These are phyloP conservation scores for Zygoascus bituminiphila DNA, from an alignment of 805 yeast genomes.

Conservation along the genomic window DNA sequence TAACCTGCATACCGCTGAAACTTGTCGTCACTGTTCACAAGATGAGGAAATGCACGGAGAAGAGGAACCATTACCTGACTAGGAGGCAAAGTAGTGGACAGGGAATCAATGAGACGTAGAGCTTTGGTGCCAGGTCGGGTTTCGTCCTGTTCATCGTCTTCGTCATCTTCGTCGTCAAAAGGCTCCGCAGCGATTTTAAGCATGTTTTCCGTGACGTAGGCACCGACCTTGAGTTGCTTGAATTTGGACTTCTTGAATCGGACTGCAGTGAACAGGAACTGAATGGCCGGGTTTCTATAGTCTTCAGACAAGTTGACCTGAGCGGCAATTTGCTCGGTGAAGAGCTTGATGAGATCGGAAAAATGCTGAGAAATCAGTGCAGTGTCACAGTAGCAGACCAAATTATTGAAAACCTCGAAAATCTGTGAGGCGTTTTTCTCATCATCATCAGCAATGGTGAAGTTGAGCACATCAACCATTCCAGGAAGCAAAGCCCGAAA, in stretches of 20 bases:
- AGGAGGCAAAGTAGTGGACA: conserved; percentile 83
- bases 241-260: conserved; percentile 76
- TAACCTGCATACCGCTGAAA: conserved; percentile 84
- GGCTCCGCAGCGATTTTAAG: conserved; percentile 70
- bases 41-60: conserved; percentile 46
- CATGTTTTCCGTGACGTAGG: conserved; percentile 64
- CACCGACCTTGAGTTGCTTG: conserved; percentile 74
- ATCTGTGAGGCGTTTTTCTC: conserved; percentile 61
- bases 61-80: conserved; percentile 81
- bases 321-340: conserved; percentile 60
- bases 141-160: conserved; percentile 90
- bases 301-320: conserved; percentile 66
- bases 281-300: conserved; percentile 72
- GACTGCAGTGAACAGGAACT: conserved; percentile 71
- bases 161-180: conserved; percentile 61
- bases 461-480: conserved; percentile 73
- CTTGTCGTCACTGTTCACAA: conserved; percentile 46
- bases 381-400: conserved; percentile 60
- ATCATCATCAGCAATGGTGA: conserved; percentile 63
- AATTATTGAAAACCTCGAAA: conserved; percentile 77
- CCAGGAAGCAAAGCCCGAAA: conserved; percentile 66
- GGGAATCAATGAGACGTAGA: conserved; percentile 65
- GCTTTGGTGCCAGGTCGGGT: conserved; percentile 71
- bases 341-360: conserved; percentile 57
- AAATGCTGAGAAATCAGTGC: conserved; percentile 71